Percentiles rank a stretch among this genome's conserved stretches.
phyloP scores from a whole-genome alignment of 208 protist species.

The Crithidia acanthocephali region DNA sequence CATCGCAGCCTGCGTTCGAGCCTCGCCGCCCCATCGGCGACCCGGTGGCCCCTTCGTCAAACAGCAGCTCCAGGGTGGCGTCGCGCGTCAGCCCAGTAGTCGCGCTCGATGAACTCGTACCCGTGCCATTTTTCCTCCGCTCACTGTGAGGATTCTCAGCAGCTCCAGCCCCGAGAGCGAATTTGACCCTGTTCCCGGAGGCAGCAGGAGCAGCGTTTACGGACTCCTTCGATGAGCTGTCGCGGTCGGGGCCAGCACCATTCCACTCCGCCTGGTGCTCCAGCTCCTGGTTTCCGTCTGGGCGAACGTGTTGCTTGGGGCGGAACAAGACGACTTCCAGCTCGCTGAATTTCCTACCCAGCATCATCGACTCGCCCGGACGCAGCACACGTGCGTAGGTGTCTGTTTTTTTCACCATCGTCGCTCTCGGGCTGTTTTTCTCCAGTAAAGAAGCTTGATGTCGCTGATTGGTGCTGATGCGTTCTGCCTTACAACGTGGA shows the following conservation, averaged over 20 bases:
- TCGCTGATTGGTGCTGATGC: not conserved
- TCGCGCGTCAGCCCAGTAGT: slow-evolving; percentile 1
- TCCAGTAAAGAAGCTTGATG: slow-evolving; percentile 6
- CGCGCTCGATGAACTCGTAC: not conserved
- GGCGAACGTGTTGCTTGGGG: slow-evolving; percentile 42
- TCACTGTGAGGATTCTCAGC: not conserved
- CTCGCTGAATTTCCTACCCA: slow-evolving; percentile 54
- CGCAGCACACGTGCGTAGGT: slow-evolving; percentile 56
- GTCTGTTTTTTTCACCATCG: slow-evolving; percentile 43
- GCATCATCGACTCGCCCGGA: slow-evolving; percentile 61
- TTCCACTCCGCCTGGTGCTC: slow-evolving; percentile 9
- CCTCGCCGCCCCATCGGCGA: not conserved
- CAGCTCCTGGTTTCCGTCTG: slow-evolving; percentile 6
- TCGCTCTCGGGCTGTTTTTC: not conserved
- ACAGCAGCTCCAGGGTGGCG: not conserved
- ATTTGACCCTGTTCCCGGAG: slow-evolving; percentile 15
- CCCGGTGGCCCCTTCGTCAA: slow-evolving; percentile 9
- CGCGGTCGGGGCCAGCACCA: not conserved
- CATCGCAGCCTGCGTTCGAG: slow-evolving; percentile 7
- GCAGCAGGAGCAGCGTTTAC: not conserved
- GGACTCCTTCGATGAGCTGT: slow-evolving; percentile 15
- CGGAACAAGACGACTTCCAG: slow-evolving; percentile 85
- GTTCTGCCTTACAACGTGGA: no score
- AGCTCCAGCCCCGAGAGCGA: slow-evolving; percentile 4
- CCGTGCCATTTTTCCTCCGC: not conserved